Conservation (phyloP, 1,139 yeast genomes). For the Sugiyamaella novakii region DNA sequence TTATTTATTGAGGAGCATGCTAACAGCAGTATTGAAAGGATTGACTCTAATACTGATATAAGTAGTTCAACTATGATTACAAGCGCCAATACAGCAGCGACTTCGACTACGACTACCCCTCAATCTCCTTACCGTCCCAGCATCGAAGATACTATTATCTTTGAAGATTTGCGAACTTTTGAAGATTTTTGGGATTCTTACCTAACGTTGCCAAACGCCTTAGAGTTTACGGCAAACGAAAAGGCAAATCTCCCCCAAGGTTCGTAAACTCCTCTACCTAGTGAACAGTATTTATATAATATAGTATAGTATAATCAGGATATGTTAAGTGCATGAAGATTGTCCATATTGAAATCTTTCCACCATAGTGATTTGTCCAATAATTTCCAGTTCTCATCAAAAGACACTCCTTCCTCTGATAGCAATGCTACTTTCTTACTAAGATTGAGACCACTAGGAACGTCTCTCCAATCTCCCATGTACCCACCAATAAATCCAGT, state of each 20-base stretch:
- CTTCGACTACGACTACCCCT: too few relatives aligned
- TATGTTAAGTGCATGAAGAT: too few relatives aligned
- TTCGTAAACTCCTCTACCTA: not conserved
- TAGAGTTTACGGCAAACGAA: not conserved
- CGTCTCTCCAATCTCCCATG: slow-evolving; percentile 21
- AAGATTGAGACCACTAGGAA: slow-evolving; percentile 20
- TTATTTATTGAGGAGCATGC: not conserved
- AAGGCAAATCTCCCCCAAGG: too few relatives aligned
- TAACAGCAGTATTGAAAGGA: not conserved
- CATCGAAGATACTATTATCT: not conserved
- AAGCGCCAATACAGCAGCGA: too few relatives aligned
- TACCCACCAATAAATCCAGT: slow-evolving; percentile 19
- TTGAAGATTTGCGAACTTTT: not conserved
- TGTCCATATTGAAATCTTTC: slow-evolving; percentile 15
- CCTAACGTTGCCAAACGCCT: not conserved
- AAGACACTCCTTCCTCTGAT: slow-evolving; percentile 15
- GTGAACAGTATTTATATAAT: not conserved
- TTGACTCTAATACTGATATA: not conserved
- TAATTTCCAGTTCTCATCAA: slow-evolving; percentile 16
- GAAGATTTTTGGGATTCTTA: slow-evolving; percentile 2
- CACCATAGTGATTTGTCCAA: slow-evolving; percentile 15
- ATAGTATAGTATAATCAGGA: too few relatives aligned
- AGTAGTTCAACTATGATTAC: not conserved
- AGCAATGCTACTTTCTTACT: slow-evolving; percentile 9
- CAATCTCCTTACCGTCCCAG: not conserved